phyloP scores from a whole-genome alignment of 2,329 filamentous ascomycete species.

The Chaetothyriales sp. region DNA sequence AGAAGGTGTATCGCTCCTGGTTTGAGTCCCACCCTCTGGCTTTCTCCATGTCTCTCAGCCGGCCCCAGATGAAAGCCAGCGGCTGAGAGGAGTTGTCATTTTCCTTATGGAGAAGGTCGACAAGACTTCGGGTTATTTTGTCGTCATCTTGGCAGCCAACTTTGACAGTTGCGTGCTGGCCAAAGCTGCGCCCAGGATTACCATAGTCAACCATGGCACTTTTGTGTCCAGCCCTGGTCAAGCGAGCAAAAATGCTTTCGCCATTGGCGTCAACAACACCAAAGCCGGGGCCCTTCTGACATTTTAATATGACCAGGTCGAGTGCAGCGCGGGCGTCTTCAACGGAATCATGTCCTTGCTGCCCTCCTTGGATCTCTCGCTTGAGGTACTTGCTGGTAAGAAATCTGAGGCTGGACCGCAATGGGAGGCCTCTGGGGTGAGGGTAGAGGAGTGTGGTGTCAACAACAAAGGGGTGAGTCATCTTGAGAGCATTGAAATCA shows the following conservation, averaged over 20 bases:
- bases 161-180: slow-evolving; percentile 38
- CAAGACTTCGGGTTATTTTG: slow-evolving; percentile 41
- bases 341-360: slow-evolving; percentile 70
- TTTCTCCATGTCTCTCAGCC: slow-evolving; percentile 46
- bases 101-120: slow-evolving; percentile 19
- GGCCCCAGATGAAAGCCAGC: slow-evolving; percentile 45
- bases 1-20: slow-evolving; percentile 11
- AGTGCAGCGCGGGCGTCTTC: slow-evolving; percentile 86
- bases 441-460: slow-evolving; percentile 85
- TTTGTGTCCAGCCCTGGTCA: slow-evolving; percentile 41
- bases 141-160: slow-evolving; percentile 44
- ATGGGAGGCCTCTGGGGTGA: slow-evolving; percentile 72
- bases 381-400: slow-evolving; percentile 71
- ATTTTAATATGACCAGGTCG: slow-evolving; percentile 88
- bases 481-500: slow-evolving; percentile 59
- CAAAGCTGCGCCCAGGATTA: slow-evolving; percentile 50
- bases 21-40: slow-evolving; percentile 39
- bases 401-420: slow-evolving; percentile 84
- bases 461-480: slow-evolving; percentile 84
- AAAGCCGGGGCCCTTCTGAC: slow-evolving; percentile 79
- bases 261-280: slow-evolving; percentile 62
- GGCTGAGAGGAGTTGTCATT: background rate
- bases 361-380: slow-evolving; percentile 71
- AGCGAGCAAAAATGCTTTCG: slow-evolving; percentile 78
- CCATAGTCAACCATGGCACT: slow-evolving; percentile 75